Percentiles rank a stretch among this genome's conserved stretches.
phyloP scores from a whole-genome alignment of 805 yeast species.

The Spathaspora sp. region DNA sequence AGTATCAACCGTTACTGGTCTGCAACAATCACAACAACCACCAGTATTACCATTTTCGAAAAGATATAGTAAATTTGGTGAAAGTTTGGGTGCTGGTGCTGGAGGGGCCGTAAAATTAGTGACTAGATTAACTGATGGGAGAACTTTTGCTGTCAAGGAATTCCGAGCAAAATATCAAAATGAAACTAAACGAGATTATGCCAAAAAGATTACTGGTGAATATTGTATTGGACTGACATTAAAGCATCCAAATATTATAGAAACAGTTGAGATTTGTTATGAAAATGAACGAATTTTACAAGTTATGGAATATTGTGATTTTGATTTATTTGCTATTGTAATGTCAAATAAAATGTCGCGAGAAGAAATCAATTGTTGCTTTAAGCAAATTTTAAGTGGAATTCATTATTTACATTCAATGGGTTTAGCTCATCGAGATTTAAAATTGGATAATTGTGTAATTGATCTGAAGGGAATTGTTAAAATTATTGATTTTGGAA shows the following conservation, averaged over 20 bases:
- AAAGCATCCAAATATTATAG: constrained; percentile 77
- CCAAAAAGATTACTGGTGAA: constrained; percentile 86
- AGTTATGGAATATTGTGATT: constrained; percentile 92
- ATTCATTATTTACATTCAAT: constrained; percentile 69
- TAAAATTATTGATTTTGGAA: constrained; percentile 79
- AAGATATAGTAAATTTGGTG: constrained; percentile 73
- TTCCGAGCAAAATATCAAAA: constrained; percentile 69
- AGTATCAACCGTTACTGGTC: constrained; percentile 22
- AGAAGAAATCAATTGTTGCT: constrained; percentile 77
- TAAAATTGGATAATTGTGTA: constrained; percentile 81
- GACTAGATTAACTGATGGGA: constrained; percentile 63
- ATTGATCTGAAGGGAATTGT: constrained; percentile 69
- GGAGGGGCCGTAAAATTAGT: constrained; percentile 82
- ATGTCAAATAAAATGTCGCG: constrained; percentile 83
- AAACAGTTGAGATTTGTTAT: constrained; percentile 71
- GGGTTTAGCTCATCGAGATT: constrained; percentile 81
- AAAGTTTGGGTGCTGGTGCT: constrained; percentile 79
- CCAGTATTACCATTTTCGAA: constrained; percentile 29
- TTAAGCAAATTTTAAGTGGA: constrained; percentile 71
- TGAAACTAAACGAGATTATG: constrained; percentile 71
- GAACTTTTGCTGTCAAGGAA: constrained; percentile 80
- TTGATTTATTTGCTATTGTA: constrained; percentile 81
- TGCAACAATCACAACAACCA: constrained; percentile 5
- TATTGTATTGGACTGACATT: constrained; percentile 81
- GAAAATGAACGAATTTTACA: constrained; percentile 73